These are phyloP conservation scores for Urostyla sp. DNA, from an alignment of 73 alveolate species.

Conservation along the genomic window DNA sequence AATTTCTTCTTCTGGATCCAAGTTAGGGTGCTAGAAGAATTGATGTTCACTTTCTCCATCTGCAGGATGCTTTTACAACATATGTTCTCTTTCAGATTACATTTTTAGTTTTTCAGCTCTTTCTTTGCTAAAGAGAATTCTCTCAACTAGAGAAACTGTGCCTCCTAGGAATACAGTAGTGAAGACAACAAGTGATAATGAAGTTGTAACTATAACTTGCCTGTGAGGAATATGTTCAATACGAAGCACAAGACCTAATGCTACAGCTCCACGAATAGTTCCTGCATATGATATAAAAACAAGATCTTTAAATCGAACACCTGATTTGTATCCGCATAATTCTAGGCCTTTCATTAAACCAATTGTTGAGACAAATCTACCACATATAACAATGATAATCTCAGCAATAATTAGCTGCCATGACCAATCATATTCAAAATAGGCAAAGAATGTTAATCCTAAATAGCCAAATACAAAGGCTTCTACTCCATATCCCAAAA, in stretches of 20 bases:
- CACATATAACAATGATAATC: constrained; percentile 52
- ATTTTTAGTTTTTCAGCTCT: constrained; percentile 30
- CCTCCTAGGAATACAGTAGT: constrained; percentile 68
- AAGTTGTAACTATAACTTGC: constrained; percentile 68
- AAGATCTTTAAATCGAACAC: constrained; percentile 58
- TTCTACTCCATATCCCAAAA: constrained; percentile 86
- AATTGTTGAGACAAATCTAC: constrained; percentile 70
- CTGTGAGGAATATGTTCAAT: constrained; percentile 68
- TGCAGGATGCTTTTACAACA: constrained; percentile 9
- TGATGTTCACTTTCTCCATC: constrained; percentile 58
- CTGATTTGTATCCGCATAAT: constrained; percentile 51
- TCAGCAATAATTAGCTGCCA: constrained; percentile 60
- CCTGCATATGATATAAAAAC: constrained; percentile 79
- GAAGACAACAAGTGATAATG: constrained; percentile 58
- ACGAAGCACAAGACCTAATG: constrained; percentile 88
- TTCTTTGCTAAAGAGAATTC: constrained; percentile 33
- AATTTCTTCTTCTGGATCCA: constrained; percentile 5
- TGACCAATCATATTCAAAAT: constrained; percentile 69
- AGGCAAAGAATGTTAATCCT: constrained; percentile 85
- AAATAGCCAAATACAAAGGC: constrained; percentile 91
- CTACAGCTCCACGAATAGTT: constrained; percentile 91
- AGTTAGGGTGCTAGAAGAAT: constrained; percentile 55
- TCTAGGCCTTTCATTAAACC: constrained; percentile 58
- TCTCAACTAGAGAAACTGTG: constrained; percentile 42
- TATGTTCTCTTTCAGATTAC: not conserved